These are phyloP conservation scores for Millerozyma acaciae DNA, from an alignment of 805 yeast species.

Conservation along the genomic window DNA sequence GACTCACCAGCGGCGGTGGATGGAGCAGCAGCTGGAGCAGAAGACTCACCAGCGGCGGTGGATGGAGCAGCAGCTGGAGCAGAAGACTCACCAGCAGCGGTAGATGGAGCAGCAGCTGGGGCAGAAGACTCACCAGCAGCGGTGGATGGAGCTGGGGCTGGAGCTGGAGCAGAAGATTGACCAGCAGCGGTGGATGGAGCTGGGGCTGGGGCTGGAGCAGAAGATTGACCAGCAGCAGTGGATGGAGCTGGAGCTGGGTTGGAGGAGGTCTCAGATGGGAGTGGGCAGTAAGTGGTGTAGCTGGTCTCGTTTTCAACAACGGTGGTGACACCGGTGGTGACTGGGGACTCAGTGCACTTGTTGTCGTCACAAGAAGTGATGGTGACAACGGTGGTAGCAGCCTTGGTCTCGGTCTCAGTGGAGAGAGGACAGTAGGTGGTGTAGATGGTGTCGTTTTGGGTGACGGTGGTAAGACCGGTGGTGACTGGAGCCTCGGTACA, in stretches of 20 bases:
- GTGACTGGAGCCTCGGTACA: conserved; percentile 27
- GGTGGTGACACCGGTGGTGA: conserved; percentile 25
- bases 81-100: conserved; percentile 11
- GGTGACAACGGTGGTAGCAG: conserved; percentile 28
- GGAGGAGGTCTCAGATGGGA: conserved; percentile 3
- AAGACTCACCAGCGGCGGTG: no score
- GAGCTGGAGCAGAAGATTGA: conserved; percentile 9
- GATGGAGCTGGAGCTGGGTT: conserved; percentile 8
- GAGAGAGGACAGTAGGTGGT: conserved; percentile 34
- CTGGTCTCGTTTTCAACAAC: conserved; percentile 22
- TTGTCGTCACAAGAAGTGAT: conserved; percentile 33
- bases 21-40: conserved; percentile 13
- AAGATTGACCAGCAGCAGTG: conserved; percentile 9
- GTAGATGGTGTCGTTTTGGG: conserved; percentile 26
- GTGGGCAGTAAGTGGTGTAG: conserved; percentile 35
- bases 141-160: conserved; percentile 12
- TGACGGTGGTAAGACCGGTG: conserved; percentile 36
- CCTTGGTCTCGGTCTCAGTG: conserved; percentile 13
- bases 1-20: conserved; percentile 16
- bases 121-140: conserved; percentile 12
- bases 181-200: conserved; percentile 6
- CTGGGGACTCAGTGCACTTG: conserved; percentile 26
- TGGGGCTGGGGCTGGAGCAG: conserved; percentile 12
- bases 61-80: conserved; percentile 9
- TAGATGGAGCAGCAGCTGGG: conserved; percentile 11